Evolutionary conservation across 805 yeast species (phyloP).

Genomic region (Candida montana): DNA sequence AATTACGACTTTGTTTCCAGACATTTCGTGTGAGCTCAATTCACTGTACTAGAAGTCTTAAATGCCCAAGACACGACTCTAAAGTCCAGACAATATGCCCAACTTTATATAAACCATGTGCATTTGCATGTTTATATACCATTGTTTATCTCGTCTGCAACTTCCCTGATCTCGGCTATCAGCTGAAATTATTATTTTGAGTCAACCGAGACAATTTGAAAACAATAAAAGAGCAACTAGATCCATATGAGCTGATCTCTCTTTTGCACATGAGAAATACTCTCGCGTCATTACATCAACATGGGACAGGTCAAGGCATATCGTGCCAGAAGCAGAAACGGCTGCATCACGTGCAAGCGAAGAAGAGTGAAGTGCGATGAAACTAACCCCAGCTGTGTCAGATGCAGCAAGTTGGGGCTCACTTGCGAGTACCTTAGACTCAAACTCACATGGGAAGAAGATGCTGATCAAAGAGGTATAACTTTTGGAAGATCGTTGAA

Average conservation of each 20-base stretch:
- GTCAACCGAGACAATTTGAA: no score
- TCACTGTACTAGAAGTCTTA: neutral
- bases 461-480: conserved; percentile 30
- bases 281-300: no score
- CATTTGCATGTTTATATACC: no score
- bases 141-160: neutral
- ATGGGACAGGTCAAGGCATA: conserved; percentile 25
- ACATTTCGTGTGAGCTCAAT: no score
- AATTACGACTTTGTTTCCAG: conserved; percentile 20
- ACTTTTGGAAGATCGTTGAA: conserved; percentile 33
- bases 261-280: no score
- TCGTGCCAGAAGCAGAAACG: conserved; percentile 32
- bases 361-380: conserved; percentile 46
- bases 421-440: conserved; percentile 18
- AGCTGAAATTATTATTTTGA: neutral
- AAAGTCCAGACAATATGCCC: no score
- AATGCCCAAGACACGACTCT: no score
- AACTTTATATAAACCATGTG: no score
- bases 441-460: conserved; percentile 32
- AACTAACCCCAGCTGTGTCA: conserved; percentile 28
- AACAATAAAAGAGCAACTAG: neutral
- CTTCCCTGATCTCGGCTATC: conserved; percentile 15
- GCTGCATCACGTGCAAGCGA: conserved; percentile 45
- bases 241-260: neutral
- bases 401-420: conserved; percentile 26